Evolutionary conservation across 140 eudicot genomes (phyloP).

Genomic region (Flaveria floridana): DNA sequence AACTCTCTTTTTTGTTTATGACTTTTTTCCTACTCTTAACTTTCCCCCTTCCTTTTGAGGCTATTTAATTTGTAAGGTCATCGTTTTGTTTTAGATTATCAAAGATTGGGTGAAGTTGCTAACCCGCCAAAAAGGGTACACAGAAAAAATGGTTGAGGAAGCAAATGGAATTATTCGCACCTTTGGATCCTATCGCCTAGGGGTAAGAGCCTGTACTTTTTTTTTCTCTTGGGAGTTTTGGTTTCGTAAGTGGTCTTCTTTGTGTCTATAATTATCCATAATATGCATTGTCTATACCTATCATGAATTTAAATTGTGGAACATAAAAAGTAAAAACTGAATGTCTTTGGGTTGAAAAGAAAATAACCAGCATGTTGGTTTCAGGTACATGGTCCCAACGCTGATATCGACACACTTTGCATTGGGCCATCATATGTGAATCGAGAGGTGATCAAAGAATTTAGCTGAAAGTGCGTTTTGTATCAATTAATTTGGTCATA

Average conservation of each 20-base stretch:
- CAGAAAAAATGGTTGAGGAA: constrained; percentile 54
- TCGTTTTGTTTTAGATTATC: constrained; percentile 39
- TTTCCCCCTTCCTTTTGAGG: background rate
- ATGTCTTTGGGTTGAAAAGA: constrained; percentile 6
- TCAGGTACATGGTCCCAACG: constrained; percentile 94
- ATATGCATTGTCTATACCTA: background rate
- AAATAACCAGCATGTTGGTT: constrained; percentile 24
- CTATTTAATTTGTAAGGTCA: background rate
- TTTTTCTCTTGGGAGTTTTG: background rate
- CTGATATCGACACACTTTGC: constrained; percentile 88
- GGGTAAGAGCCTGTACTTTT: constrained; percentile 35
- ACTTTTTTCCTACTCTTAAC: background rate
- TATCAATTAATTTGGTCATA: constrained; percentile 8
- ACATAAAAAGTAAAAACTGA: constrained; percentile 11
- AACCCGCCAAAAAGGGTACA: constrained; percentile 55
- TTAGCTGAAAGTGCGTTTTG: background rate
- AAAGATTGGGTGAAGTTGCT: constrained; percentile 57
- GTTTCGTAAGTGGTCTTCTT: constrained; percentile 15
- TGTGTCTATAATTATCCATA: background rate
- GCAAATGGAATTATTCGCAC: constrained; percentile 56
- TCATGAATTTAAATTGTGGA: background rate
- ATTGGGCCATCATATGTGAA: constrained; percentile 82
- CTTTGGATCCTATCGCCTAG: constrained; percentile 62
- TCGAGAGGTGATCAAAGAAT: constrained; percentile 60
- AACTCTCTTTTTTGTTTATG: background rate